These are phyloP conservation scores for Xerocomus potaroensis DNA, from an alignment of 768 basidiomycete genomes.

Conservation along the genomic window DNA sequence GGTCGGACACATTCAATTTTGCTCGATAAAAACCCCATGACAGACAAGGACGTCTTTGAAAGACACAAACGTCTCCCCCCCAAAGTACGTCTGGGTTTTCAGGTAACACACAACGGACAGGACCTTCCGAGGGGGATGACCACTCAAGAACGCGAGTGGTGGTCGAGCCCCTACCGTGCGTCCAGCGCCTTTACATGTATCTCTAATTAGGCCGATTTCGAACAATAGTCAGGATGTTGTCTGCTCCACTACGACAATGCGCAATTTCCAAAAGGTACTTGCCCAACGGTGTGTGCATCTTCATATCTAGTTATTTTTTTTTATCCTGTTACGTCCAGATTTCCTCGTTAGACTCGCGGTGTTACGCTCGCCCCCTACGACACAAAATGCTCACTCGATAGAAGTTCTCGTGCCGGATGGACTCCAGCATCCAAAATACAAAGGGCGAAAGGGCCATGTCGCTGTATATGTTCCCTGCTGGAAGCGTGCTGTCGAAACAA, in stretches of 20 bases:
- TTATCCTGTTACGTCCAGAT: conserved; percentile 37
- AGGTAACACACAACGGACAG: conserved; percentile 17
- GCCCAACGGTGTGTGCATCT: conserved; percentile 47
- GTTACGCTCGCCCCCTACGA: conserved; percentile 41
- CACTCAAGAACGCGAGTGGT: conserved; percentile 57
- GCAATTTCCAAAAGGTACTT: conserved; percentile 44
- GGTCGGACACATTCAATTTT: conserved; percentile 56
- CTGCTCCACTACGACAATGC: conserved; percentile 59
- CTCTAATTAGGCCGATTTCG: neutral
- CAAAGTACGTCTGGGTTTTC: conserved; percentile 31
- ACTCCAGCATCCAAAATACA: conserved; percentile 61
- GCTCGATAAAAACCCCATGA: conserved; percentile 57
- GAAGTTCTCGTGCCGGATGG: conserved; percentile 50
- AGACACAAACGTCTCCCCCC: conserved; percentile 60
- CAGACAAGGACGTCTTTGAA: conserved; percentile 42
- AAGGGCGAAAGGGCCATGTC: conserved; percentile 39
- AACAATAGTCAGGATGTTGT: conserved; percentile 63
- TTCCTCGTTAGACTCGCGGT: conserved; percentile 60
- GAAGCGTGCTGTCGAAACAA: conserved; percentile 41
- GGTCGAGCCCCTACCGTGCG: conserved; percentile 74
- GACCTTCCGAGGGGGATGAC: conserved; percentile 57
- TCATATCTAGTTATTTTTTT: neutral
- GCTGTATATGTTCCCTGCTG: conserved; percentile 60
- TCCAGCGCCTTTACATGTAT: conserved; percentile 1
- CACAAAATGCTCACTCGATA: conserved; percentile 25